Evolutionary conservation across 2,329 filamentous ascomycete genomes (phyloP), one percentile per base, ranked within the genome.

Genomic region (Neoscytalidium dimidiatum): DNA sequence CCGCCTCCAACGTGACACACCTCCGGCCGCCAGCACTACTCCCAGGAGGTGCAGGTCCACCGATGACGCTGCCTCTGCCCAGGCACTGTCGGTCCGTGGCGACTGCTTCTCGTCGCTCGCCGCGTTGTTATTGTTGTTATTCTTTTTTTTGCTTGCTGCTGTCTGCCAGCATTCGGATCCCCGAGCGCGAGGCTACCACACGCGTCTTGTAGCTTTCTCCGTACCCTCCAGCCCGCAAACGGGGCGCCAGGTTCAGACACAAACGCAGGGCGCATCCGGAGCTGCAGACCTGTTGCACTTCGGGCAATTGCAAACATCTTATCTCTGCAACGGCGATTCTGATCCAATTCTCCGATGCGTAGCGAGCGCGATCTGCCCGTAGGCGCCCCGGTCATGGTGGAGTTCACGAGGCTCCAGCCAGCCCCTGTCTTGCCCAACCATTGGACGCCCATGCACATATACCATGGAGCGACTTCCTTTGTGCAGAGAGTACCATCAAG

Each of bases 31-130:
- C 41, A 60, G 56, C 56, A 60, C 56, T 60, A 60, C 53, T 31
- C 23, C 53, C 53, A 58, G 53, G 53, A 58, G 56, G 41, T 13
- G 35, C 26, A 60, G 56, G 21, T 60, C 56, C 56, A 60, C 38
- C 41, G 38, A 31, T n/a, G 56, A 29, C 56, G 56, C 56, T 23
- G 56, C 28, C 21, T n/a, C 41, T 43, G 21, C 33, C 26, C 38
- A 21, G 33, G 23, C 53, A 14, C 35, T 58, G 56, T 14, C 38
- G 56, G 38, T 29, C 38, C 41, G 29, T 60, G n/a, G 56, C 56
- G 56, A 26, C 26, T 23, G 38, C 28, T 9, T 44, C 7, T 58
- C 2, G 35, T 23, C 26, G 23, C 35, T 19, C 17, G 38, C n/a
- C n/a, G n/a, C n/a, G n/a, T n/a, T n/a, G n/a, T n/a, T n/a, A n/a